A percentile compares a stretch with the other conserved stretches of the same genome.
phyloP scores from a whole-genome alignment of 441 rosid species.

The Populus hybrid region DNA sequence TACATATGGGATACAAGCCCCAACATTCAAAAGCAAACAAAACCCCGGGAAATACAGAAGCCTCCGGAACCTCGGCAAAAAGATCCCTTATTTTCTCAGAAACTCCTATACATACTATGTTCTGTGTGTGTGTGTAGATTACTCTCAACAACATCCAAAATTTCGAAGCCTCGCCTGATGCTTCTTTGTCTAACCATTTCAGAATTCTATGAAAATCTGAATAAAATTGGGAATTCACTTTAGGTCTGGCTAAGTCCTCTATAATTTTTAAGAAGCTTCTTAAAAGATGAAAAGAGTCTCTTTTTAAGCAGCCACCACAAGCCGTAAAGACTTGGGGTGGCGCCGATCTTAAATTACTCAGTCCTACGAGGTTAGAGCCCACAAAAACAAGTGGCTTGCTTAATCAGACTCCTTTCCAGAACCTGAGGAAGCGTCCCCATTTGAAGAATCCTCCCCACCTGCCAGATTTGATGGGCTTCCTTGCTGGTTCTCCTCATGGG shows the following conservation, averaged over 20 bases:
- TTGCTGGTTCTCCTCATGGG: slow-evolving; percentile 31
- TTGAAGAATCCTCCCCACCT: slow-evolving; percentile 32
- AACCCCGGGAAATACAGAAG: background rate
- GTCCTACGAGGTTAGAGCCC: slow-evolving; percentile 36
- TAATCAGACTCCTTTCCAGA: slow-evolving; percentile 41
- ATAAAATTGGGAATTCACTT: slow-evolving; percentile 8
- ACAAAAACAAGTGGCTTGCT: slow-evolving; percentile 20
- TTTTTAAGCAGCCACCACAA: slow-evolving; percentile 7
- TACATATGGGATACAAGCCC: background rate
- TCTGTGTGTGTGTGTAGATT: background rate
- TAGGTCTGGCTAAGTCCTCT: slow-evolving; percentile 11
- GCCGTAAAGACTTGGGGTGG: slow-evolving; percentile 15
- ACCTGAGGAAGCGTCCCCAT: slow-evolving; percentile 31
- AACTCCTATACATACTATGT: slow-evolving; percentile 15
- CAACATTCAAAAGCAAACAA: background rate
- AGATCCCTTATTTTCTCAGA: slow-evolving; percentile 11
- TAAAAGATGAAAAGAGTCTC: background rate
- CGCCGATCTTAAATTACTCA: slow-evolving; percentile 14
- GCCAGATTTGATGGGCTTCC: slow-evolving; percentile 24
- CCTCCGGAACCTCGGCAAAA: background rate
- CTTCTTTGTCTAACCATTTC: slow-evolving; percentile 17
- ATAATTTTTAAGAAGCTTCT: slow-evolving; percentile 9
- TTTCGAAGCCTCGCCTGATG: slow-evolving; percentile 33
- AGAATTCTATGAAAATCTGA: slow-evolving; percentile 3
- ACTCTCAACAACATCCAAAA: slow-evolving; percentile 34